Percentiles rank a stretch among this genome's conserved stretches.
phyloP scores from a whole-genome alignment of 148 eudicot genomes.

The Cornus florida region DNA sequence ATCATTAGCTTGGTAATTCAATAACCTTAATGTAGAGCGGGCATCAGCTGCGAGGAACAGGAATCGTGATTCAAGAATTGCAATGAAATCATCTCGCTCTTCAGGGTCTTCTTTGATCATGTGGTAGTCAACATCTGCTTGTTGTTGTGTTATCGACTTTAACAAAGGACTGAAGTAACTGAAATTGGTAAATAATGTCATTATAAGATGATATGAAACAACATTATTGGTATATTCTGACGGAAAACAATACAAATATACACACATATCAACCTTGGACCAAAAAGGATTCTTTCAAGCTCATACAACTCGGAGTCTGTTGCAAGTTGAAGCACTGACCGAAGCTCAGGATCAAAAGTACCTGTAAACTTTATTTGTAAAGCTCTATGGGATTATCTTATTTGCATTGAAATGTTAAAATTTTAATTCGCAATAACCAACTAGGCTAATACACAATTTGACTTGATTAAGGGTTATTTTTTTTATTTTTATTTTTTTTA shows the following conservation, averaged over 20 bases:
- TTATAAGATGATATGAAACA: background rate
- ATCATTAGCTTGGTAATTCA: background rate
- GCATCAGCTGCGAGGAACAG: slow-evolving; percentile 98
- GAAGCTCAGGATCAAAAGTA: slow-evolving; percentile 68
- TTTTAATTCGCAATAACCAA: background rate
- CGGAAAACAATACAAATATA: background rate
- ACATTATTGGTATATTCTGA: background rate
- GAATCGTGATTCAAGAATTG: slow-evolving; percentile 73
- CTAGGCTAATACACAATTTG: background rate
- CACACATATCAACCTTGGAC: slow-evolving; percentile 53
- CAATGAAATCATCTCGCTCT: slow-evolving; percentile 71
- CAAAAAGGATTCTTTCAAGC: slow-evolving; percentile 74
- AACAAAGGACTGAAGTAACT: slow-evolving; percentile 90
- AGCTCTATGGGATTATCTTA: too few species aligned
- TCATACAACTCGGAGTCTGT: slow-evolving; percentile 76
- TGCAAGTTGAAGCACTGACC: slow-evolving; percentile 77
- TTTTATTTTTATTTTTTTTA: too few species aligned
- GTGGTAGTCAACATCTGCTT: slow-evolving; percentile 47
- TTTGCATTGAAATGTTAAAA: background rate
- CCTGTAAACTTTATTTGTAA: slow-evolving; percentile 16
- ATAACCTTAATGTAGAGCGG: slow-evolving; percentile 79
- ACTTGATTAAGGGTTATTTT: background rate
- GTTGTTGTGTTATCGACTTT: slow-evolving; percentile 60
- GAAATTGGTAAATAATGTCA: slow-evolving; percentile 13
- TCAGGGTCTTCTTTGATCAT: slow-evolving; percentile 77